Conservation (phyloP, 305 asterid species). For the Plantago coronopus region DNA sequence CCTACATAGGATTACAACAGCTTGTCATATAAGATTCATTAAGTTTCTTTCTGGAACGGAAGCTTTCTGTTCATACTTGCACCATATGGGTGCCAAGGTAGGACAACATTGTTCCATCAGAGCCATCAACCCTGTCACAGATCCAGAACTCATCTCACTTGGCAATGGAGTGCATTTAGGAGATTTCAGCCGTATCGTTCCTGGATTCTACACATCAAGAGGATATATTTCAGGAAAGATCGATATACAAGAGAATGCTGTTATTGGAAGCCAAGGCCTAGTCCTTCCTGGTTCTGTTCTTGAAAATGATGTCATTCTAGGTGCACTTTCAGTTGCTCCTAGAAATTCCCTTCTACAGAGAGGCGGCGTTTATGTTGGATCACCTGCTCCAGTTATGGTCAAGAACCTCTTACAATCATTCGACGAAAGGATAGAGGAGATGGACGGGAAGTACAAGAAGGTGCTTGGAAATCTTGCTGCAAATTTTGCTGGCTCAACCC, state of each 20-base stretch:
- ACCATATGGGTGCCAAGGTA: slow-evolving; percentile 49
- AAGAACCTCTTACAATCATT: slow-evolving; percentile 37
- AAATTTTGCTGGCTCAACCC: slow-evolving; percentile 51
- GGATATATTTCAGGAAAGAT: slow-evolving; percentile 36
- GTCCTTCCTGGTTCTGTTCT: slow-evolving; percentile 59
- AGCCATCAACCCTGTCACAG: slow-evolving; percentile 52
- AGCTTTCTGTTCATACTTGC: slow-evolving; percentile 47
- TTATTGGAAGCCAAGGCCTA: slow-evolving; percentile 57
- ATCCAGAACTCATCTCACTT: slow-evolving; percentile 37
- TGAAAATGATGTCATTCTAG: slow-evolving; percentile 55
- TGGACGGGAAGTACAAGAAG: slow-evolving; percentile 56
- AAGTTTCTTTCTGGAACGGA: slow-evolving; percentile 63
- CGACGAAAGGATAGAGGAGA: slow-evolving; percentile 60
- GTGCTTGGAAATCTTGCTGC: slow-evolving; percentile 55
- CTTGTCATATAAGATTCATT: slow-evolving; percentile 46
- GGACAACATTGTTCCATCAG: slow-evolving; percentile 63
- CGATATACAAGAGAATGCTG: slow-evolving; percentile 45
- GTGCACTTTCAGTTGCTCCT: slow-evolving; percentile 67
- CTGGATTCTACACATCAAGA: slow-evolving; percentile 38
- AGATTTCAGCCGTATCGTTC: slow-evolving; percentile 44
- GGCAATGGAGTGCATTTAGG: slow-evolving; percentile 59
- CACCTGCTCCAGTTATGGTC: slow-evolving; percentile 53
- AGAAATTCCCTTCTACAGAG: slow-evolving; percentile 31
- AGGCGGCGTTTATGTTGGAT: slow-evolving; percentile 59
- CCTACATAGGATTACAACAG: slow-evolving; percentile 34